Evolutionary conservation across 116 monocot species (phyloP), one percentile per base, ranked within the genome.

Genomic region (Zostera marina): DNA sequence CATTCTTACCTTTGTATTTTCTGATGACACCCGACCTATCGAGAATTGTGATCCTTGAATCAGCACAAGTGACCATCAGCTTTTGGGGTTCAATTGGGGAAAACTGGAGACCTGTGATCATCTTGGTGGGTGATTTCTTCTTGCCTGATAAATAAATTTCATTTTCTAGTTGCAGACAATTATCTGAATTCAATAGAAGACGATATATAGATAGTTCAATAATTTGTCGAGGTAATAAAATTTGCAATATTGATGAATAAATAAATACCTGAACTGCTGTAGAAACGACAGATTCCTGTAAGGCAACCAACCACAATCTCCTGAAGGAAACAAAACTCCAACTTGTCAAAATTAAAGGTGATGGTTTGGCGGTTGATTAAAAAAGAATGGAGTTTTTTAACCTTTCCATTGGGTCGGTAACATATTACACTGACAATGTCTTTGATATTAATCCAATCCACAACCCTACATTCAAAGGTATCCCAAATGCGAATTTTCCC

Each of bases 101-200:
- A 67, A 82, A 91, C 91, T 91, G 75, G 75, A 85, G 77, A 55
- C 84, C 81, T n/a, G 84, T 90, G 62, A 90, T 79, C 73, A 84
- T 76, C 58, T 70, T 84, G 46, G 61, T 52, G 42, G 60, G 15
- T 10, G 77, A 79, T 67, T 82, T 91, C 72, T 82, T 91, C 62
- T 77, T 82, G 11, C 82, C 68, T 47, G 73, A 69, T 26, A 85
- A 65, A 22, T 63, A 67, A 43, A 90, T 23, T 26, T 74, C 56
- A 70, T 60, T 61, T 20, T 74, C 76, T 32, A 81, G 58, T 47
- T 84, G 67, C 25, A 84, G 72, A 58, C 61, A 66, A 72, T 74
- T 78, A 69, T 74, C 90, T 84, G 72, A 17, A 51, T 51, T 15
- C 49, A 51, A 19, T 51, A 2, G 49, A 9, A 51, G 8, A 16